Conservation (phyloP, 2,329 filamentous ascomycete species). For the Mariannaea elegans region DNA sequence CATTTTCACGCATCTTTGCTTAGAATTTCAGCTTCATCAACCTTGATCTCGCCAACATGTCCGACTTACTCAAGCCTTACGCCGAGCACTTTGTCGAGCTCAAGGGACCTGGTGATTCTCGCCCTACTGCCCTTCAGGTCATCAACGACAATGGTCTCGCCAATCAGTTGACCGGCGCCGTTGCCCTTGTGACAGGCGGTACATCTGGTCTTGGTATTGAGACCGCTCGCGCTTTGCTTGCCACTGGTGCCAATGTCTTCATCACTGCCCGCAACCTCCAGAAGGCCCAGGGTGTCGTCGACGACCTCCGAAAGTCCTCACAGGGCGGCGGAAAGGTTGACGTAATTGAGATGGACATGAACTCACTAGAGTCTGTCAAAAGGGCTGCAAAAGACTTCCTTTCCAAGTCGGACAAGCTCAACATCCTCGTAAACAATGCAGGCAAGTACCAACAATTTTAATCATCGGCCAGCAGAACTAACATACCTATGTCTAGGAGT, state of each 20-base stretch:
- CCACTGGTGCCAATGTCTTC: conserved; percentile 55
- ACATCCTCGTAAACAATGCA: conserved; percentile 53
- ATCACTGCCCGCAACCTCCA: conserved; percentile 51
- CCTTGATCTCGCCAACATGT: conserved; percentile 10
- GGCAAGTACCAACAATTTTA: conserved; percentile 34
- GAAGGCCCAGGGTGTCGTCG: conserved; percentile 41
- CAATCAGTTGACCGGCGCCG: conserved; percentile 45
- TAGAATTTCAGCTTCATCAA: neutral
- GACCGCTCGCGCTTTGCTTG: conserved; percentile 52
- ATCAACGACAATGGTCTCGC: conserved; percentile 43
- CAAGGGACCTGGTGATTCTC: conserved; percentile 46
- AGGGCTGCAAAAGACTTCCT: conserved; percentile 31
- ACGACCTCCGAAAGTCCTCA: conserved; percentile 9
- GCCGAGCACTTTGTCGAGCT: conserved; percentile 6
- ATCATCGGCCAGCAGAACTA: neutral
- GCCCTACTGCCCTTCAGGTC: conserved; percentile 49
- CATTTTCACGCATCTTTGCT: neutral
- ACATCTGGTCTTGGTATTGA: conserved; percentile 55
- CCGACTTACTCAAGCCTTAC: conserved; percentile 20
- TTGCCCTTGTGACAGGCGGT: conserved; percentile 54
- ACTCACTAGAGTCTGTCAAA: conserved; percentile 45
- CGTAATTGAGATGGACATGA: conserved; percentile 45
- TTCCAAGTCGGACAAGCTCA: conserved; percentile 26
- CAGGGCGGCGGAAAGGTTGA: conserved; percentile 39
- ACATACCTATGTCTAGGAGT: conserved; percentile 36